phyloP scores from a whole-genome alignment of 176 grass and related monocot genomes.

The Oryza brachyantha region DNA sequence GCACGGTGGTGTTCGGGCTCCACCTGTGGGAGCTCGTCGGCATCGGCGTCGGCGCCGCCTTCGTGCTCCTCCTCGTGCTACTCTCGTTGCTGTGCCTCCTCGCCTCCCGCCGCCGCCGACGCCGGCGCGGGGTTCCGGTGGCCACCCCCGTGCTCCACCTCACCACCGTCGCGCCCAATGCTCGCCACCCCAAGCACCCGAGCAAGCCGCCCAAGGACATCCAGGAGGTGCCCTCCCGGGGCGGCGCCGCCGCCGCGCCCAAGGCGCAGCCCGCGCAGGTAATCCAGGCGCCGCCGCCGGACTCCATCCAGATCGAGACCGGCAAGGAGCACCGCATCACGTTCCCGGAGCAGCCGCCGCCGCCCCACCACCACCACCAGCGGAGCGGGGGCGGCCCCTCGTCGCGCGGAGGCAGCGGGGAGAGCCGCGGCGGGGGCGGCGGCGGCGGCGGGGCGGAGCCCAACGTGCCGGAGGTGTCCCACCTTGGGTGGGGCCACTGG shows the following conservation, averaged over 20 bases:
- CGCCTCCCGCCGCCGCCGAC: conserved; percentile 57
- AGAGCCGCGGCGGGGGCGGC: conserved; percentile 58
- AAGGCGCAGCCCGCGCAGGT: conserved; percentile 40
- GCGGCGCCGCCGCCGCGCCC: not conserved
- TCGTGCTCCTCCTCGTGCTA: conserved; percentile 79
- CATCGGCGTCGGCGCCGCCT: conserved; percentile 72
- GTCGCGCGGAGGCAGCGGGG: conserved; percentile 83
- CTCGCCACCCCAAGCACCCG: conserved; percentile 42
- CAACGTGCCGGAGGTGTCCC: conserved; percentile 65
- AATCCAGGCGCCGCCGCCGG: conserved; percentile 34
- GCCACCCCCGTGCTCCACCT: conserved; percentile 49
- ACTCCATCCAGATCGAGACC: conserved; percentile 74
- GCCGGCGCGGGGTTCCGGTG: conserved; percentile 28
- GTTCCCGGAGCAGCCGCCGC: conserved; percentile 61
- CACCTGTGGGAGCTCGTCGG: conserved; percentile 78
- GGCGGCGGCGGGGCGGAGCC: conserved; percentile 45
- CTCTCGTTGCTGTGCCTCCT: conserved; percentile 66
- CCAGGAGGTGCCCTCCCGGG: conserved; percentile 52
- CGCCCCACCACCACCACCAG: conserved; percentile 44
- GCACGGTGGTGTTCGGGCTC: conserved; percentile 77
- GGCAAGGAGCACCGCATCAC: conserved; percentile 95
- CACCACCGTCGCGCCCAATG: conserved; percentile 33
- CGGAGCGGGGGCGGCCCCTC: conserved; percentile 61
- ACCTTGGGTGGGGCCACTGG: conserved; percentile 93
- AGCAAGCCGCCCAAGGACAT: conserved; percentile 55